phyloP scores from a whole-genome alignment of 78 protist genomes.

The Cyanophora paradoxa region DNA sequence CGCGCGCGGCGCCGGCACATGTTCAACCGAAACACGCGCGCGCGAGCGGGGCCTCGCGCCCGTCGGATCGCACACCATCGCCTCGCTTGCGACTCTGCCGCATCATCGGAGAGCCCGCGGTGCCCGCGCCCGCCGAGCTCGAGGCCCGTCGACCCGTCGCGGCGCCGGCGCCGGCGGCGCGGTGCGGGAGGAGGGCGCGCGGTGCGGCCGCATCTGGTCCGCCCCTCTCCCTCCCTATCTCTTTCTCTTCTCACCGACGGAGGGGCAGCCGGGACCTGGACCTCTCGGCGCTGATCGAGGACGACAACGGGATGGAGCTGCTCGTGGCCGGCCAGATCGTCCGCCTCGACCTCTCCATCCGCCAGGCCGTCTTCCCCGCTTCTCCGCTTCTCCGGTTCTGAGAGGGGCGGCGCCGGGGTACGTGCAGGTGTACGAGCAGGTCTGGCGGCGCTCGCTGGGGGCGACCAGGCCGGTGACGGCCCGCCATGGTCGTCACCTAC shows the following conservation, averaged over 20 bases:
- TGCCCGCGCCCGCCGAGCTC: slow-evolving; percentile 22
- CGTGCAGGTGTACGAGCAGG: background rate
- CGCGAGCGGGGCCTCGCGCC: too few species aligned
- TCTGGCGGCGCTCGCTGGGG: background rate
- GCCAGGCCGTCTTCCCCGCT: background rate
- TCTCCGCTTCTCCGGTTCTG: background rate
- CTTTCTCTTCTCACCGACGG: too few species aligned
- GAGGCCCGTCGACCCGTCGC: slow-evolving; percentile 70
- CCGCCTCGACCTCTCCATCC: slow-evolving; percentile 72
- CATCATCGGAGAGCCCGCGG: background rate
- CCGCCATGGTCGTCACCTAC: slow-evolving; percentile 69
- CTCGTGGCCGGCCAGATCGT: slow-evolving; percentile 74
- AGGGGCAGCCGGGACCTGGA: too few species aligned
- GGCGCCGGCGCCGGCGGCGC: slow-evolving; percentile 69
- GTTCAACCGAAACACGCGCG: too few species aligned
- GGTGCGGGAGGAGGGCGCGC: slow-evolving; percentile 80
- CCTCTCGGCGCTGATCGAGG: slow-evolving; percentile 26
- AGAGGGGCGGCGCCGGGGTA: background rate
- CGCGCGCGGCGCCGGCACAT: too few species aligned
- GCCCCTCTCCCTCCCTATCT: background rate
- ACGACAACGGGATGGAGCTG: slow-evolving; percentile 87
- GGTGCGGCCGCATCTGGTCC: slow-evolving; percentile 64
- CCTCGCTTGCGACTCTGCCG: too few species aligned
- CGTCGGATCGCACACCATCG: too few species aligned
- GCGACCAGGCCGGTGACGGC: background rate